phyloP scores from a whole-genome alignment of 2,329 filamentous ascomycete genomes.

The Chrysoporthe austroafricana region DNA sequence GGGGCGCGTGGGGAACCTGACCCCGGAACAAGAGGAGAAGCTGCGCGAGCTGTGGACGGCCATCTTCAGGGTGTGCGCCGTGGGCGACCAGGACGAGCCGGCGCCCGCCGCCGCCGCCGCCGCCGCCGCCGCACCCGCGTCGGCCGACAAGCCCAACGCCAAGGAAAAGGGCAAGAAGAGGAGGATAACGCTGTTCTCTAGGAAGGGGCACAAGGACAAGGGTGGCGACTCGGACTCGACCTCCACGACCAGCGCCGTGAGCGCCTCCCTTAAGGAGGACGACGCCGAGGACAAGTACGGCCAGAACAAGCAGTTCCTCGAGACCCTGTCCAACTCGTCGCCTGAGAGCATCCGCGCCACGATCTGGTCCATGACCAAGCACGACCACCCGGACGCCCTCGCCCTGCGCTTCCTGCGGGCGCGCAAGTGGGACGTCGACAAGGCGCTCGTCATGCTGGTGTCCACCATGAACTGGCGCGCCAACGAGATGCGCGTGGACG shows the following conservation, averaged over 20 bases:
- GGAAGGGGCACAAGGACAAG: constrained; percentile 61
- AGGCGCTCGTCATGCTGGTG: constrained; percentile 90
- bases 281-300: constrained; percentile 89
- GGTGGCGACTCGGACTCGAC: constrained; percentile 45
- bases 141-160: constrained; percentile 34
- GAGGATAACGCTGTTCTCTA: constrained; percentile 70
- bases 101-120: constrained; percentile 38
- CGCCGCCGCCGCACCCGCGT: constrained; percentile 34
- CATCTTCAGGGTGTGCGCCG: constrained; percentile 75
- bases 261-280: constrained; percentile 46
- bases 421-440: constrained; percentile 95
- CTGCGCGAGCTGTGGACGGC: constrained; percentile 84
- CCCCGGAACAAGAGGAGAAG: constrained; percentile 86
- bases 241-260: constrained; percentile 40
- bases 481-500: constrained; percentile 83
- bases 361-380: constrained; percentile 94
- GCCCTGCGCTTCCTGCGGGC: constrained; percentile 82
- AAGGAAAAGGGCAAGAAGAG: constrained; percentile 74
- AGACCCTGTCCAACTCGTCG: constrained; percentile 74
- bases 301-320: constrained; percentile 82
- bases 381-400: constrained; percentile 88
- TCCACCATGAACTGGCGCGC: constrained; percentile 92
- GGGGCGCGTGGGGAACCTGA: constrained; percentile 84
- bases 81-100: constrained; percentile 45
- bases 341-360: constrained; percentile 79